Evolutionary conservation across 2,329 filamentous ascomycete genomes (phyloP).

Genomic region (Fonsecaea pedrosoi): DNA sequence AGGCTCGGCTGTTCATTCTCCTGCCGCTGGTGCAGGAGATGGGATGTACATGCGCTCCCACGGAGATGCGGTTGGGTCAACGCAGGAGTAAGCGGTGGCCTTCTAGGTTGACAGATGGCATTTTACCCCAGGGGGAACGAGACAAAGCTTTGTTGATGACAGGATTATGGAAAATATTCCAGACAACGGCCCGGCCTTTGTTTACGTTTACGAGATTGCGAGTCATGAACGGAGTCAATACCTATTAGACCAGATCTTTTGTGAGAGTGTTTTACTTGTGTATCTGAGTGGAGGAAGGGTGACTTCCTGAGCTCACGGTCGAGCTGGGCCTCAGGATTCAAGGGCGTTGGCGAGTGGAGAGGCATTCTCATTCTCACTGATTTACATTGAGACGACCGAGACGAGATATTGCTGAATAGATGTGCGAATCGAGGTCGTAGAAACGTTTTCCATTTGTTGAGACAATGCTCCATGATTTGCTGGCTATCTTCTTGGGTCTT

Average conservation of each 20-base stretch:
- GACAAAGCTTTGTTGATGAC: not conserved
- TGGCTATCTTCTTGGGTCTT: not conserved
- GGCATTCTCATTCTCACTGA: not conserved
- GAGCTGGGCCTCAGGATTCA: not conserved
- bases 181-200: not conserved
- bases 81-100: slow-evolving; percentile 8
- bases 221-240: slow-evolving; percentile 15
- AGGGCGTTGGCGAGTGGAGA: slow-evolving; percentile 4
- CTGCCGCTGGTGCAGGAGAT: slow-evolving; percentile 20
- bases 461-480: not conserved
- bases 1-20: slow-evolving; percentile 22
- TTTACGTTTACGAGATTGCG: slow-evolving; percentile 16
- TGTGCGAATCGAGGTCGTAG: slow-evolving; percentile 2
- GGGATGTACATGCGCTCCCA: slow-evolving; percentile 38
- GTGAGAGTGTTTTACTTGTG: slow-evolving; percentile 5
- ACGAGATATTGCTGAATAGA: not conserved
- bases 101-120: slow-evolving; percentile 21
- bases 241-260: slow-evolving; percentile 25
- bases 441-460: not conserved
- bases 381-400: slow-evolving; percentile 1
- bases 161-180: not conserved
- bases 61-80: slow-evolving; percentile 10
- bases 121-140: not conserved
- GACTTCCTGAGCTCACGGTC: not conserved
- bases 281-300: not conserved